phyloP scores from a whole-genome alignment of 371 early-diverging fungal genomes.

The Mycotypha africana region DNA sequence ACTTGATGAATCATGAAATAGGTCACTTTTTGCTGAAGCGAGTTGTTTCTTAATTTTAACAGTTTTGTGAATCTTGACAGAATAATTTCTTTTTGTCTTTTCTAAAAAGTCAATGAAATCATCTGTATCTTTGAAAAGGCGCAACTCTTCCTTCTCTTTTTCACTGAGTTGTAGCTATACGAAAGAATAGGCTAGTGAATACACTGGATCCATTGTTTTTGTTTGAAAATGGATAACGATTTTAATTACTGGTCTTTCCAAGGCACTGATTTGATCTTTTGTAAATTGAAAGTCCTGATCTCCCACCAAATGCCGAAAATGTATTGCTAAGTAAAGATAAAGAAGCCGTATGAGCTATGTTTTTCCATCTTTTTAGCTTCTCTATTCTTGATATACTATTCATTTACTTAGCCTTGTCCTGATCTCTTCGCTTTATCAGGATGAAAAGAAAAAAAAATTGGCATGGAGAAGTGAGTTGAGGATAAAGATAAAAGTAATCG shows the following conservation, averaged over 20 bases:
- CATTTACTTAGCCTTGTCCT: conserved; percentile 8
- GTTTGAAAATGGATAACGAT: not conserved
- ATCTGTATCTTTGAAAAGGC: conserved; percentile 26
- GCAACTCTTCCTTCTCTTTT: conserved; percentile 21
- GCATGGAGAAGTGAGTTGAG: no score
- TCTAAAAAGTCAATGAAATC: conserved; percentile 41
- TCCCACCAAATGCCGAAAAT: conserved; percentile 39
- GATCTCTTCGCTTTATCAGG: conserved; percentile 4
- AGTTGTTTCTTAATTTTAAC: conserved; percentile 11
- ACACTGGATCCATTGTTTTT: no score
- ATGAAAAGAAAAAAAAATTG: no score
- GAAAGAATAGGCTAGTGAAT: no score
- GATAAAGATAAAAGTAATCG: conserved; percentile 1
- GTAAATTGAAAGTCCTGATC: conserved; percentile 34
- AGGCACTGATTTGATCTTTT: conserved; percentile 14
- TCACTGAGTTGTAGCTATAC: conserved; percentile 25
- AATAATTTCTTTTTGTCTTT: conserved; percentile 26
- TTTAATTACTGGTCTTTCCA: conserved; percentile 26
- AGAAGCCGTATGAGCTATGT: no score
- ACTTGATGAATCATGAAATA: conserved; percentile 2
- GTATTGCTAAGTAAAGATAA: conserved; percentile 36
- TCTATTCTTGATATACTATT: no score
- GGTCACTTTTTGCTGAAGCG: conserved; percentile 5
- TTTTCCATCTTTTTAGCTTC: not conserved
- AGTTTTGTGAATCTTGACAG: conserved; percentile 40